Conservation (phyloP, 345 rosid species). For the Syzygium oleosum region DNA sequence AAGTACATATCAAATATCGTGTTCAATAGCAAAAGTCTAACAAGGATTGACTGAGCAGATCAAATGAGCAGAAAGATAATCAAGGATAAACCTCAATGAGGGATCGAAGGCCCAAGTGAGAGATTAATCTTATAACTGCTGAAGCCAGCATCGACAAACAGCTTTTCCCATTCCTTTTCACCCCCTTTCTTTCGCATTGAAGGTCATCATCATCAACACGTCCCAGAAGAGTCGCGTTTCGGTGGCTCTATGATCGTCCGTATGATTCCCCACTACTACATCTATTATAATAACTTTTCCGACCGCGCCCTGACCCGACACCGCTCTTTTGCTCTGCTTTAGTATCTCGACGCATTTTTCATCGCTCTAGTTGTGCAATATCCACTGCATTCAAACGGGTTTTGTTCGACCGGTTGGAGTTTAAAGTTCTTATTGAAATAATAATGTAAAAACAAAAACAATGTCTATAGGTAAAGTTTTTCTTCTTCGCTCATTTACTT, state of each 20-base stretch:
- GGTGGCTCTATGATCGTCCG: background rate
- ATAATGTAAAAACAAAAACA: background rate
- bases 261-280: background rate
- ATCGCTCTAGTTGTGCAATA: constrained; percentile 1
- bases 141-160: constrained; percentile 21
- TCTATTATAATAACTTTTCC: constrained; percentile 6
- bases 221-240: constrained; percentile 13
- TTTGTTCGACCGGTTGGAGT: background rate
- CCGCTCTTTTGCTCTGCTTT: background rate
- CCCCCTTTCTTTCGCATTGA: constrained; percentile 14
- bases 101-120: constrained; percentile 3
- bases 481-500: background rate
- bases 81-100: constrained; percentile 20
- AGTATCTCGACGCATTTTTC: background rate
- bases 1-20: background rate
- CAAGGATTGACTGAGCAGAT: background rate
- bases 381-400: background rate
- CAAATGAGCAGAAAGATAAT: background rate
- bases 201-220: background rate
- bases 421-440: background rate
- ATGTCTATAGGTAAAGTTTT: background rate
- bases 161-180: constrained; percentile 21
- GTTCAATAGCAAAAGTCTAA: background rate
- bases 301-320: background rate
- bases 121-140: constrained; percentile 17